Evolutionary conservation across 768 basidiomycete species (phyloP).

Genomic region (Russula sp.): DNA sequence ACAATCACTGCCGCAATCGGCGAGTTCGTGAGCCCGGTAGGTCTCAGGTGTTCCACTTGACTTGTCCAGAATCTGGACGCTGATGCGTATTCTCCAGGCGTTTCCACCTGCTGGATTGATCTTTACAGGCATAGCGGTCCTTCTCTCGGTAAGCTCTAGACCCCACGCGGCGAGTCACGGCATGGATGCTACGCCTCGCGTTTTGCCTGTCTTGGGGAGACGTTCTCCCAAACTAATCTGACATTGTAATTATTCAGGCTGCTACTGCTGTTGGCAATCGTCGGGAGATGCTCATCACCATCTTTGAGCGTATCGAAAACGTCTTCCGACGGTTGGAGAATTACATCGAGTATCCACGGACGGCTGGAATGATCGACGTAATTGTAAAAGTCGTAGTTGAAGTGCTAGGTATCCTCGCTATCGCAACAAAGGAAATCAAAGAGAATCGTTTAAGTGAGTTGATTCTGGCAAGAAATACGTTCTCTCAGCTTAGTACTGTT

Average conservation of each 20-base stretch:
- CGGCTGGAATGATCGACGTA: background rate
- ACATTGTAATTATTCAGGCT: background rate
- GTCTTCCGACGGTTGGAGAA: background rate
- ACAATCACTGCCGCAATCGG: no score
- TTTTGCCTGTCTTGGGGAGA: background rate
- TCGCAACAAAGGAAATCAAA: background rate
- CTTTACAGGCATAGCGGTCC: background rate
- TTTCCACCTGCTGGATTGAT: background rate
- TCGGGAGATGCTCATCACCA: background rate
- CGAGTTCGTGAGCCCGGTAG: background rate
- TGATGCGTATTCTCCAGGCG: background rate
- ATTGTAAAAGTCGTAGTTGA: background rate
- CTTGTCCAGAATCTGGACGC: background rate
- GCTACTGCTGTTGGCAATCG: background rate
- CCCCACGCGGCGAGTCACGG: no score
- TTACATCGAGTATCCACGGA: background rate
- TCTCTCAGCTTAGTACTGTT: no score
- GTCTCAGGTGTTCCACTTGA: background rate
- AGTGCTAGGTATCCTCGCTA: background rate
- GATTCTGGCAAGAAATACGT: no score
- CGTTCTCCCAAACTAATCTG: no score
- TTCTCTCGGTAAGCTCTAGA: background rate
- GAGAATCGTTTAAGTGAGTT: background rate
- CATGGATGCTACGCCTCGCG: no score
- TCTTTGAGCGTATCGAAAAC: background rate